Evolutionary conservation across 2,329 filamentous ascomycete species (phyloP), one percentile per base, ranked within the genome.

Genomic region (Arthrobotrys megalospora): DNA sequence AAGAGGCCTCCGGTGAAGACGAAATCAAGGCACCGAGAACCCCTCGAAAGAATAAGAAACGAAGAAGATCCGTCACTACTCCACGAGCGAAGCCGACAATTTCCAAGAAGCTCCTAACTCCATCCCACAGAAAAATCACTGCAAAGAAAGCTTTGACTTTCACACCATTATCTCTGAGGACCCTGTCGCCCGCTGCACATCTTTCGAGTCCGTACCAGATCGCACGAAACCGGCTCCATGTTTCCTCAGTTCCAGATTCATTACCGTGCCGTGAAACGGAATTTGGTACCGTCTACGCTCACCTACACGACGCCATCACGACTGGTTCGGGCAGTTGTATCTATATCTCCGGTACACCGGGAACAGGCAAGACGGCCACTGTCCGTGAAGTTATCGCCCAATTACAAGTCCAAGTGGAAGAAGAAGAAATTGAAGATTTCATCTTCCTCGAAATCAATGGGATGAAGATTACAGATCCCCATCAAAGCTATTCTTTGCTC

Each of bases 391-490:
- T 98, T 0, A 92, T 99, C 14, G 90, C 92, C 4, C 92, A 94
- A 79, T 88, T 99, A 7, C 95, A 98, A 81, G 90, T 91, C n/a
- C 91, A 93, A 0, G 96, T 98, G 0, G 88, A 90, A 58, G 90
- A 91, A 6, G 96, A 99, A 82, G 95, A 98, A 84, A 88, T 99
- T 48, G 96, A 99, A 82, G 95, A 98, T 83, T 99, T 99, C 84
- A 97, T 97, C 76, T 99, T 99, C 81, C 94, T 99, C 79, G 96
- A 99, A 84, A 98, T 99, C 85, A 99, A 99, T 84, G 96, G 96
- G 81, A 98, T 99, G 96, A 99, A 99, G 86, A 94, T 99, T 81
- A 97, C 96, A 0, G 96, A 99, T 83, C 95, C 96, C 0, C 94
- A 98, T 83, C 96, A 99, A 84, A 94, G 96, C 0, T 99, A 99